A percentile compares a stretch with the other conserved stretches of the same genome.
phyloP scores from a whole-genome alignment of 2,329 filamentous ascomycete species.

The Coniochaeta sp. region DNA sequence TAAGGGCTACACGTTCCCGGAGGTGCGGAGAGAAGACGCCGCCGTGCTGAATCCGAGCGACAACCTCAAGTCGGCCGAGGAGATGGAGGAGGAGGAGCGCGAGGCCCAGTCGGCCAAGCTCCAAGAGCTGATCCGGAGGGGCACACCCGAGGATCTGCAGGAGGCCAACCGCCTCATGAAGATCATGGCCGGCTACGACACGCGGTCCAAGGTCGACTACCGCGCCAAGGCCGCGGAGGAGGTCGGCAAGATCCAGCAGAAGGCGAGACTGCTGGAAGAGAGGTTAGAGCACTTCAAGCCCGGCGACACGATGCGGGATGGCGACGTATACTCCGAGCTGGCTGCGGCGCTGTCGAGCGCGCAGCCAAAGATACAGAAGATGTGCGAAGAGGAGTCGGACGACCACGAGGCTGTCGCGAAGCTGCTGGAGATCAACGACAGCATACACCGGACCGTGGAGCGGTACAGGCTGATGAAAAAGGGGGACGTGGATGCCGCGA shows the following conservation, averaged over 20 bases:
- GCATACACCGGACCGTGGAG: constrained; percentile 94
- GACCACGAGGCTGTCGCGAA: constrained; percentile 94
- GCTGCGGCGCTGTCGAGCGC: constrained; percentile 84
- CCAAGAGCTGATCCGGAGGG: constrained; percentile 89
- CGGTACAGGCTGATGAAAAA: constrained; percentile 94
- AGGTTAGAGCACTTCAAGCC: constrained; percentile 77
- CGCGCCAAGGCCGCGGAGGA: constrained; percentile 96
- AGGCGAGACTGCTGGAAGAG: constrained; percentile 86
- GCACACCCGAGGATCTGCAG: constrained; percentile 85
- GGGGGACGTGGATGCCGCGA: constrained; percentile 78
- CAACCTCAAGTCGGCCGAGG: constrained; percentile 90
- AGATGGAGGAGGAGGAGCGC: constrained; percentile 96
- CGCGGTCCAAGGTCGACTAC: constrained; percentile 92
- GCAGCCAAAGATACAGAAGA: constrained; percentile 97
- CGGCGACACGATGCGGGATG: constrained; percentile 68
- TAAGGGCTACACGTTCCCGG: constrained; percentile 95
- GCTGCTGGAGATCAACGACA: constrained; percentile 95
- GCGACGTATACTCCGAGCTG: constrained; percentile 72
- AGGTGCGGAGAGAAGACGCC: constrained; percentile 86
- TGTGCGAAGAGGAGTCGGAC: constrained; percentile 98
- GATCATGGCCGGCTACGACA: constrained; percentile 97
- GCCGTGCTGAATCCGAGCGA: constrained; percentile 95
- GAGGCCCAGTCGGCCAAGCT: constrained; percentile 97
- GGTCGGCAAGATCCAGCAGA: constrained; percentile 89
- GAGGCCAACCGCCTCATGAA: constrained; percentile 99